Percentiles rank a stretch among this genome's conserved stretches.
Evolutionary conservation across 805 yeast genomes (phyloP).

Genomic region (Saccharomycopsis fermentans): DNA sequence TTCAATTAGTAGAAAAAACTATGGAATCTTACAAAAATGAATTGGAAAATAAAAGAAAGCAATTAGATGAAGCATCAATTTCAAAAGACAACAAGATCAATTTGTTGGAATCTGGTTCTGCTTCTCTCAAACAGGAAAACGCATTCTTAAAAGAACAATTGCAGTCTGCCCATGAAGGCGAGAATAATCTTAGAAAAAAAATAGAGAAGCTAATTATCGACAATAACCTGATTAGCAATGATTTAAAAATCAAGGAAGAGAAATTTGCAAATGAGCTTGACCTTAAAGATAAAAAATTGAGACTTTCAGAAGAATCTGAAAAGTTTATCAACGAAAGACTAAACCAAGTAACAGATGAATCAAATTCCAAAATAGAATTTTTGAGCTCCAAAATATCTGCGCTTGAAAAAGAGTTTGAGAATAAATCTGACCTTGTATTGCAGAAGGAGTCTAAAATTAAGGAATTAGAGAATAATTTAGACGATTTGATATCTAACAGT

Average conservation of each 20-base stretch:
- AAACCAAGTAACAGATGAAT: conserved; percentile 38
- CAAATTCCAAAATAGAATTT: conserved; percentile 17
- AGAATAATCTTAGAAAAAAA: conserved; percentile 27
- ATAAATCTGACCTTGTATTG: conserved; percentile 17
- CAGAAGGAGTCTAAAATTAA: conserved; percentile 30
- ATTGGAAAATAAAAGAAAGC: conserved; percentile 23
- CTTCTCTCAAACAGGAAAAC: background rate
- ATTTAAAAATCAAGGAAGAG: conserved; percentile 33
- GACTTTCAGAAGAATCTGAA: conserved; percentile 44
- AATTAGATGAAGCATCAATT: conserved; percentile 24
- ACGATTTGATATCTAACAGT: conserved; percentile 28
- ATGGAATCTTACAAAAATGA: conserved; percentile 26
- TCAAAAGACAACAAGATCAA: background rate
- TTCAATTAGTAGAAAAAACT: conserved; percentile 25
- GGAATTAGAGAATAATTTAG: conserved; percentile 36
- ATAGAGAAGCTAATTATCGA: conserved; percentile 36
- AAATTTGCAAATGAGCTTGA: conserved; percentile 48
- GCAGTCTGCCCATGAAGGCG: background rate
- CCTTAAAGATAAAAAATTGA: conserved; percentile 50
- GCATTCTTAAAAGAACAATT: background rate
- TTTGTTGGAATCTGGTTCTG: background rate
- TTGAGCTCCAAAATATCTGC: background rate
- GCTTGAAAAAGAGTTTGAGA: background rate
- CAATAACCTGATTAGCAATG: conserved; percentile 38
- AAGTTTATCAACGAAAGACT: conserved; percentile 44